These are phyloP conservation scores for Curvularia lunata DNA, from an alignment of 2,329 filamentous ascomycete genomes.

Conservation along the genomic window DNA sequence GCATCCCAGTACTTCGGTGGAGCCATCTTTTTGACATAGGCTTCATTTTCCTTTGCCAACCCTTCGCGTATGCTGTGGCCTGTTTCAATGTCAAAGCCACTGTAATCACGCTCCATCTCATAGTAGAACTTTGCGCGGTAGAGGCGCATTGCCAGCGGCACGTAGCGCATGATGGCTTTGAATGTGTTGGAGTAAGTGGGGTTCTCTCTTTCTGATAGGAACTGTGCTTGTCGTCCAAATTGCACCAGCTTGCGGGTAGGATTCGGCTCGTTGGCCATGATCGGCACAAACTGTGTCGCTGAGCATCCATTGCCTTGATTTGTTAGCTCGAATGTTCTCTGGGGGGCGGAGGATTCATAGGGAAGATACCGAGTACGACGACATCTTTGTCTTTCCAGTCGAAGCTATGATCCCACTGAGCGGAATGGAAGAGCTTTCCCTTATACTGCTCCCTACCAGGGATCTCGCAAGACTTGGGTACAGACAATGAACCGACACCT, in stretches of 20 bases:
- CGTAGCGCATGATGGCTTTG: slow-evolving; percentile 54
- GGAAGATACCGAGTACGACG: slow-evolving; percentile 35
- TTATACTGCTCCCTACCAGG: slow-evolving; percentile 56
- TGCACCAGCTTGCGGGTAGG: slow-evolving; percentile 53
- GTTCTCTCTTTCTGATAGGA: slow-evolving; percentile 55
- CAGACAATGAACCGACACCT: slow-evolving; percentile 38
- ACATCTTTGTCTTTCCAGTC: slow-evolving; percentile 54
- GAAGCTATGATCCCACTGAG: slow-evolving; percentile 55
- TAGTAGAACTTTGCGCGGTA: slow-evolving; percentile 54
- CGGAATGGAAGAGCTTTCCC: slow-evolving; percentile 42
- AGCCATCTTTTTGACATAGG: slow-evolving; percentile 54
- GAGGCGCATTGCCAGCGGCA: slow-evolving; percentile 54
- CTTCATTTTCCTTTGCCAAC: slow-evolving; percentile 48
- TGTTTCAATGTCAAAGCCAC: slow-evolving; percentile 50
- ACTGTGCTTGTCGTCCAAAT: slow-evolving; percentile 60
- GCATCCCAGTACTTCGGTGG: slow-evolving; percentile 54
- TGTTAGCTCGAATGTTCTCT: background rate
- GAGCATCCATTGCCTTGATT: slow-evolving; percentile 55
- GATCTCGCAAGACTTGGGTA: slow-evolving; percentile 49
- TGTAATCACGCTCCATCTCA: slow-evolving; percentile 54
- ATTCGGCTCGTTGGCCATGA: slow-evolving; percentile 48
- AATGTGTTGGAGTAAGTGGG: slow-evolving; percentile 51
- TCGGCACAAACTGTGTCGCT: slow-evolving; percentile 58
- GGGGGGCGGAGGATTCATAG: too few species aligned
- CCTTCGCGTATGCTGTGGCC: slow-evolving; percentile 48